These are phyloP conservation scores for Leccinum barrowsii DNA, from an alignment of 768 basidiomycete species.

Conservation along the genomic window DNA sequence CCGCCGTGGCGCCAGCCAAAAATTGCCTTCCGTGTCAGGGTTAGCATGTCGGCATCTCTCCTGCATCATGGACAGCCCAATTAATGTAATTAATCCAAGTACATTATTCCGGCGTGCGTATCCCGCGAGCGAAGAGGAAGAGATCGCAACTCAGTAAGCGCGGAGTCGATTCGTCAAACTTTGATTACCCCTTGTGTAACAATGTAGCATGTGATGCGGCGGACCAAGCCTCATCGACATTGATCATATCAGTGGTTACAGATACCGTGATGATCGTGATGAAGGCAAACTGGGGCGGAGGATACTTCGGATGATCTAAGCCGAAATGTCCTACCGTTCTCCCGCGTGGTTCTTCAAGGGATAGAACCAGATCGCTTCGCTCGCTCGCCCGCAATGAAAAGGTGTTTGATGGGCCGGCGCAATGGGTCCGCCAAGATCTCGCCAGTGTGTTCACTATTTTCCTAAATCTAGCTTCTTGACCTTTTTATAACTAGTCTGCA, in stretches of 20 bases:
- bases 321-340: constrained; percentile 10
- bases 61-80: constrained; percentile 1
- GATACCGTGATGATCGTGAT: constrained; percentile 13
- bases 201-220: background rate
- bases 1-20: background rate
- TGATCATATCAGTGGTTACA: constrained; percentile 2
- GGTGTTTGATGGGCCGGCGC: constrained; percentile 22
- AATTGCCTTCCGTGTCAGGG: background rate
- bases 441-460: constrained; percentile 11
- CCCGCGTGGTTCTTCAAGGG: constrained; percentile 7
- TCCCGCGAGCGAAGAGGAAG: constrained; percentile 22
- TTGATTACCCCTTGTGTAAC: constrained; percentile 20
- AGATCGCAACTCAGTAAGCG: constrained; percentile 15
- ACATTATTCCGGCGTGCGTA: constrained; percentile 1
- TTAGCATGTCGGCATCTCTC: constrained; percentile 17
- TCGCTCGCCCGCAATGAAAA: constrained; percentile 14
- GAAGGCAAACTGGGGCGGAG: background rate
- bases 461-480: constrained; percentile 25
- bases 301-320: constrained; percentile 10
- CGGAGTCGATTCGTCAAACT: constrained; percentile 14
- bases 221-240: background rate
- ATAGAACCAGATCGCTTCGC: constrained; percentile 14
- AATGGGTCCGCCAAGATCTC: constrained; percentile 6
- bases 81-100: constrained; percentile 9
- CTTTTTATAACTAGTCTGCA: constrained; percentile 21